Evolutionary conservation across 768 basidiomycete genomes (phyloP).

Genomic region (Lactarius pseudohatsudake): DNA sequence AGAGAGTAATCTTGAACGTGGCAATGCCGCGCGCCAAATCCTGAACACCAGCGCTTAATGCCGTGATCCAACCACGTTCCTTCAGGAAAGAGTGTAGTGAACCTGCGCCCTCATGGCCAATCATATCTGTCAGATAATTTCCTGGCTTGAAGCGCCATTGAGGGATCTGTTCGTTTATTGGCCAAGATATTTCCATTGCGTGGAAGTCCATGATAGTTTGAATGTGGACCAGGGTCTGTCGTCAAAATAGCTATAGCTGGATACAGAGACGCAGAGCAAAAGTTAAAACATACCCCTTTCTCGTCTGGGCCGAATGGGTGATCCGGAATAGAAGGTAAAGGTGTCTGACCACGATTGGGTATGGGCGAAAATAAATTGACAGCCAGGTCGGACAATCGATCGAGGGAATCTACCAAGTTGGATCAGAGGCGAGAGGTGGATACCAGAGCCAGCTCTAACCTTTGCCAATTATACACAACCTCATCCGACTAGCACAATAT

Average conservation of each 20-base stretch:
- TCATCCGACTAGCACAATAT: conserved; percentile 83
- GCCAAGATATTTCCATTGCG: conserved; percentile 78
- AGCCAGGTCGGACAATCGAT: conserved; percentile 63
- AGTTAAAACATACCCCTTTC: conserved; percentile 56
- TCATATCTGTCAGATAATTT: conserved; percentile 72
- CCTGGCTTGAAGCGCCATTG: conserved; percentile 79
- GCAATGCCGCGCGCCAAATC: conserved; percentile 79
- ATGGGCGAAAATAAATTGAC: conserved; percentile 72
- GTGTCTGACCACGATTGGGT: conserved; percentile 57
- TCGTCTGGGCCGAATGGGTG: conserved; percentile 75
- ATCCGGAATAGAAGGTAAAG: conserved; percentile 63
- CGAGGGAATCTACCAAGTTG: conserved; percentile 60
- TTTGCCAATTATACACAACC: conserved; percentile 74
- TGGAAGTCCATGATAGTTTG: conserved; percentile 89
- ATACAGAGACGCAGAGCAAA: not conserved
- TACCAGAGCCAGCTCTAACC: conserved; percentile 43
- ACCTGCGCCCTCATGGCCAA: conserved; percentile 92
- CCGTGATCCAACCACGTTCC: conserved; percentile 81
- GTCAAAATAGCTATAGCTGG: conserved; percentile 25
- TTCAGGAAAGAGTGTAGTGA: conserved; percentile 91
- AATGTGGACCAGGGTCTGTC: conserved; percentile 74
- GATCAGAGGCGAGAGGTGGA: conserved; percentile 7
- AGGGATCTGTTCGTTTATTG: conserved; percentile 68
- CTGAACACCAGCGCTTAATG: conserved; percentile 67
- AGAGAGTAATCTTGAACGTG: conserved; percentile 80